Percentiles rank a stretch among this genome's conserved stretches.
Evolutionary conservation across 176 grass and related monocot genomes (phyloP).

Genomic region (Hsuehochloa calcarea): DNA sequence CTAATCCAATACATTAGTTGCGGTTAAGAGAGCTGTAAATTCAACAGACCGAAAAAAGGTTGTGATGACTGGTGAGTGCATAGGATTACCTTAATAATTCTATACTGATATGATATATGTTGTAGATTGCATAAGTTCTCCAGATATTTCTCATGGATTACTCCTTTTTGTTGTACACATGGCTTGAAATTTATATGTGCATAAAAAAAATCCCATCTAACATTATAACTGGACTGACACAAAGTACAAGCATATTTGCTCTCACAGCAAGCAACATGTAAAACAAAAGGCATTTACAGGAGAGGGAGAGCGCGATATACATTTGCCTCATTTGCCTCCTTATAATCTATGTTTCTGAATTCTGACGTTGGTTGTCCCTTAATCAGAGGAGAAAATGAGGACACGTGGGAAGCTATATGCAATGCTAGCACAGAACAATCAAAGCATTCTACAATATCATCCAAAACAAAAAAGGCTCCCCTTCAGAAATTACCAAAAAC

Average conservation of each 20-base stretch:
- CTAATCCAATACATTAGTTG: conserved; percentile 5
- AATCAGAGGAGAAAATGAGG: no score
- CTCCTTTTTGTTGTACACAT: not conserved
- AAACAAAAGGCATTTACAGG: not conserved
- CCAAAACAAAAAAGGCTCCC: not conserved
- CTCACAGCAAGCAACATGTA: not conserved
- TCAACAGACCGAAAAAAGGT: not conserved
- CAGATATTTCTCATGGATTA: not conserved
- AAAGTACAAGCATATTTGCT: not conserved
- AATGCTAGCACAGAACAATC: no score
- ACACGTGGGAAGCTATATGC: no score
- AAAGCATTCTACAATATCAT: not conserved
- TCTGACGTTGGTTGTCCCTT: no score
- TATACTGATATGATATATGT: not conserved
- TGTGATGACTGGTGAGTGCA: not conserved
- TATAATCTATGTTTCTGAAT: conserved; percentile 2
- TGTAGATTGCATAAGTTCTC: not conserved
- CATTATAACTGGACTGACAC: not conserved
- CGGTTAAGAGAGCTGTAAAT: not conserved
- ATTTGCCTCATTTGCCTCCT: not conserved
- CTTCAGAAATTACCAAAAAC: not conserved
- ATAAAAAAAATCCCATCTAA: not conserved
- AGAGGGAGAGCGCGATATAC: not conserved
- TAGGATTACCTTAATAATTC: no score
- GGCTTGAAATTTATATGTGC: not conserved